Evolutionary conservation across 805 yeast species (phyloP), one percentile per base, ranked within the genome.

Genomic region (Phaffomyces opuntiae): DNA sequence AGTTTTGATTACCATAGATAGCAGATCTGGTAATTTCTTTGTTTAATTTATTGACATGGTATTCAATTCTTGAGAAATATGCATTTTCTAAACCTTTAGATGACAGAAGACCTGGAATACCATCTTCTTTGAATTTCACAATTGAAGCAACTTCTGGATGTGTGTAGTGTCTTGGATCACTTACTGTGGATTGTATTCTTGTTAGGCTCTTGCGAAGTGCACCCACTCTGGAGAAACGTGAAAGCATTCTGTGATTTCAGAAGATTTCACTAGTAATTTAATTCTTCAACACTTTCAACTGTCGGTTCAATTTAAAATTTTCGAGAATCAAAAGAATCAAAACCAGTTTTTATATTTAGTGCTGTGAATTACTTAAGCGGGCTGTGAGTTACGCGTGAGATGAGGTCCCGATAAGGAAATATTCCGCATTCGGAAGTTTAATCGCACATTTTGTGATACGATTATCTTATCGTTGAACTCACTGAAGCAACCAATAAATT

Each of bases 71-170:
- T 21, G 69, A 64, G 50, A 64, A 70, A 77, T 81, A 80, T 4
- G 76, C 72, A 47, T 69, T 74, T 13, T 72, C 56, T n/a, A 79
- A 55, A 9, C 80, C 78, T 38, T 66, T 50, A 1, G 67, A 42
- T 4, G 79, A 69, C 46, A 74, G 67, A 5, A 80, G 60, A 3
- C 85, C 85, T 1, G 66, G 63, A 21, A 80, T 65, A 12, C 78
- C 78, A 1, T 56, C 31, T 3, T 59, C 54, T 48, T 56, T 53
- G 37, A 55, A 52, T 33, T 43, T 40, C 2, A 35, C 19, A 9
- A 56, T 37, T 17, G 46, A 39, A n/a, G 43, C 25, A 8, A 54
- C 41, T 7, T 43, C 36, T 16, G 51, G 52, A 14, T 46, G 43
- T 19, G 42, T 29, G 42, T 49, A 51, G 36, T 43, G 43, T 39